A percentile compares a stretch with the other conserved stretches of the same genome.
phyloP scores from a whole-genome alignment of 371 early-diverging fungal species.

The Mortierella polycephala region DNA sequence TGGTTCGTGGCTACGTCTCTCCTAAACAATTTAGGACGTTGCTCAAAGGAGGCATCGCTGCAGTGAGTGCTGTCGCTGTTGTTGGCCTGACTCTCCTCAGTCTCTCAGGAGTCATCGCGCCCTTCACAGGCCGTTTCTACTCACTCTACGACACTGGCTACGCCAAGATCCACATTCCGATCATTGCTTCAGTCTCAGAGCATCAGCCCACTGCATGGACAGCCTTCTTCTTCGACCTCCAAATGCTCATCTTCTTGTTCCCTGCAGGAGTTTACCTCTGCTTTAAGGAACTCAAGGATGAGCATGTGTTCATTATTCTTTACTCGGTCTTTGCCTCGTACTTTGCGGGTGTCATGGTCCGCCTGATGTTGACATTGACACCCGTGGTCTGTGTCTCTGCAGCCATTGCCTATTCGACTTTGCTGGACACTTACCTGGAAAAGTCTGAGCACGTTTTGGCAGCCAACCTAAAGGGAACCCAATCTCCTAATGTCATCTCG shows the following conservation, averaged over 20 bases:
- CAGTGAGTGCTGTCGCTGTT: constrained; percentile 61
- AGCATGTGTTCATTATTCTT: constrained; percentile 96
- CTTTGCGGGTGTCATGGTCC: constrained; percentile 99
- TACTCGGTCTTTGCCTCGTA: constrained; percentile 96
- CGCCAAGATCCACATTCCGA: constrained; percentile 98
- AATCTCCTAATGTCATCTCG: not conserved
- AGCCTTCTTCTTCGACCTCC: constrained; percentile 98
- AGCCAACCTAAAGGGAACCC: constrained; percentile 1
- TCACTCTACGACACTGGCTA: constrained; percentile 99
- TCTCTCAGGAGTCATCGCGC: constrained; percentile 90
- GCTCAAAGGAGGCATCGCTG: constrained; percentile 72
- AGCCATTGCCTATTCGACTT: constrained; percentile 89
- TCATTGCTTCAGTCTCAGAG: constrained; percentile 99
- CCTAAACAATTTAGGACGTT: constrained; percentile 86
- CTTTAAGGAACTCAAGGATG: constrained; percentile 91
- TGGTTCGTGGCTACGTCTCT: constrained; percentile 83
- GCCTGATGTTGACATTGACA: constrained; percentile 97
- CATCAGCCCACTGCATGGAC: constrained; percentile 99
- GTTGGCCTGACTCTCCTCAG: constrained; percentile 77
- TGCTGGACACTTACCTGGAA: constrained; percentile 84
- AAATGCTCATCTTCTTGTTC: constrained; percentile 92
- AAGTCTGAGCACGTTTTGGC: constrained; percentile 41
- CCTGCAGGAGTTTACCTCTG: constrained; percentile 98
- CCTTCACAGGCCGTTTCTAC: constrained; percentile 99
- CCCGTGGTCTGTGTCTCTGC: constrained; percentile 97